These are phyloP conservation scores for Nakazawaea ishiwadae DNA, from an alignment of 805 yeast genomes.

Conservation along the genomic window DNA sequence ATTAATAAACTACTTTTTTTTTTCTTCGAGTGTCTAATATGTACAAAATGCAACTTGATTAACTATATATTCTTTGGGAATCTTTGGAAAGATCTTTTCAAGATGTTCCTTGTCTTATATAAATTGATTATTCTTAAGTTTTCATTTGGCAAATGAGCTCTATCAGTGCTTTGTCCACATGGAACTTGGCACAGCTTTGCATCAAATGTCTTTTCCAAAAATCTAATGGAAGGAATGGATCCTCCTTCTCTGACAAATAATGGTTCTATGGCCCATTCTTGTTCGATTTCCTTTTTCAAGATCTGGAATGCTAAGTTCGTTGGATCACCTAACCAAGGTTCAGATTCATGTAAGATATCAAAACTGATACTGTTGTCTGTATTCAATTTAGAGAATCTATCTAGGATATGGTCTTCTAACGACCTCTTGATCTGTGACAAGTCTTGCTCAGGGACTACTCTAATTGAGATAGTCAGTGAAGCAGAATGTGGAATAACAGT, in stretches of 20 bases:
- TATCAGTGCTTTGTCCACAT: constrained; percentile 92
- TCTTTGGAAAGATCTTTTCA: constrained; percentile 47
- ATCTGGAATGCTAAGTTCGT: constrained; percentile 67
- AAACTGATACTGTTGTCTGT: constrained; percentile 62
- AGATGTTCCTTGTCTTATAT: constrained; percentile 64
- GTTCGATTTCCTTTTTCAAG: constrained; percentile 53
- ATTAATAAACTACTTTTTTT: background rate
- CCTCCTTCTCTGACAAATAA: constrained; percentile 94
- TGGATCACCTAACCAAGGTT: constrained; percentile 94
- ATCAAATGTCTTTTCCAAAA: constrained; percentile 70
- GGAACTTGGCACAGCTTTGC: constrained; percentile 96
- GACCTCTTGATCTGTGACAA: constrained; percentile 49
- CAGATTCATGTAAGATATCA: constrained; percentile 76
- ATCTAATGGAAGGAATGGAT: constrained; percentile 86
- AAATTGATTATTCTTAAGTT: constrained; percentile 74
- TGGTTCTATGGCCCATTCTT: constrained; percentile 80
- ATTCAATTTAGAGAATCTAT: constrained; percentile 42
- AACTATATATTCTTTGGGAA: constrained; percentile 21
- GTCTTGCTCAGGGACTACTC: constrained; percentile 88
- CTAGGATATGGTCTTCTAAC: constrained; percentile 41
- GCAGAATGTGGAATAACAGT: constrained; percentile 88
- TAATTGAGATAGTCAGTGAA: constrained; percentile 68
- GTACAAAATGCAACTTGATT: background rate
- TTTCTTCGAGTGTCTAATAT: background rate
- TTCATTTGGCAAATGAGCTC: constrained; percentile 90